Evolutionary conservation across 192 early-diverging fungal species (phyloP).

Genomic region (Chytriomyces hyalinus): DNA sequence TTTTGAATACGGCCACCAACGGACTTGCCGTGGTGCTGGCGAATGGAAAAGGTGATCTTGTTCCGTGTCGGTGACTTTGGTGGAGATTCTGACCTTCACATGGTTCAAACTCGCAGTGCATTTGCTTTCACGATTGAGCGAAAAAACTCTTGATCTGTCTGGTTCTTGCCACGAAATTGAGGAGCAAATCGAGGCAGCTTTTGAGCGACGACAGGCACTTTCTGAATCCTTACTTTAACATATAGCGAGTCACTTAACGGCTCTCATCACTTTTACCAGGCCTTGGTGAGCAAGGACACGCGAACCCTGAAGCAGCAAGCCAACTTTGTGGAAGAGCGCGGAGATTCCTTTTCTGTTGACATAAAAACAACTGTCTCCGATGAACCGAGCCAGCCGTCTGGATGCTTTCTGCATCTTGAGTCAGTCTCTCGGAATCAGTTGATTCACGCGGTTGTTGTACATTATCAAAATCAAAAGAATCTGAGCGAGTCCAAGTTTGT

Average conservation of each 20-base stretch:
- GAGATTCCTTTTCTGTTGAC: too few species aligned
- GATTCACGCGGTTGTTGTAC: too few species aligned
- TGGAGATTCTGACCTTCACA: neutral
- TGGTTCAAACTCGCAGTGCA: conserved; percentile 3
- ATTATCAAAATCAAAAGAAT: too few species aligned
- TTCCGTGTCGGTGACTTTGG: neutral
- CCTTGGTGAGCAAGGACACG: neutral
- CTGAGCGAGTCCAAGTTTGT: too few species aligned
- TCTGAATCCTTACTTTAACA: neutral
- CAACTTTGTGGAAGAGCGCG: too few species aligned
- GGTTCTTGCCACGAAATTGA: neutral
- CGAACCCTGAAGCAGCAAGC: neutral
- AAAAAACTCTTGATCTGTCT: too few species aligned
- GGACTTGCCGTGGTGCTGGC: neutral
- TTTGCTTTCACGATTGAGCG: neutral
- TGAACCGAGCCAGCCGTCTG: too few species aligned
- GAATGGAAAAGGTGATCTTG: neutral
- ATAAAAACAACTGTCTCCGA: too few species aligned
- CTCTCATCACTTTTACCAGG: neutral
- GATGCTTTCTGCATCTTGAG: too few species aligned
- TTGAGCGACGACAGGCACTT: neutral
- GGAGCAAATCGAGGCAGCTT: neutral
- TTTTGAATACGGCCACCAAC: neutral
- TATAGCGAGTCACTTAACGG: neutral
- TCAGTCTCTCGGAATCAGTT: too few species aligned